Evolutionary conservation across 2,329 filamentous ascomycete species (phyloP).

Genomic region (Dothiorella sarmentorum): DNA sequence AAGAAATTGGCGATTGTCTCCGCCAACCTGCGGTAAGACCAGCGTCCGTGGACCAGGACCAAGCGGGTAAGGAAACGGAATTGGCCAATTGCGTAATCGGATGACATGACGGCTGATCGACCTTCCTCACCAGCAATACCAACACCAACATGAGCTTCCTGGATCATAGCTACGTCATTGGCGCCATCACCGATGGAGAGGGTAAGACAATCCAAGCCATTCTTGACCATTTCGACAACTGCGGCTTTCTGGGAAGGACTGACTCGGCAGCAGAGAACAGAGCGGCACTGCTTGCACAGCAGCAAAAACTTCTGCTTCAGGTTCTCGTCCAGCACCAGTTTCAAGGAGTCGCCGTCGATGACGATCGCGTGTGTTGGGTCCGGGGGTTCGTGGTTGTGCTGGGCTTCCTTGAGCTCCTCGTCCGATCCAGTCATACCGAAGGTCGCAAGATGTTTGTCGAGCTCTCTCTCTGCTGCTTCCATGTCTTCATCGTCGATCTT

Average conservation of each 20-base stretch:
- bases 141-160: constrained; percentile 94
- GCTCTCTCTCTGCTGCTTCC: constrained; percentile 61
- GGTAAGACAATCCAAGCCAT: constrained; percentile 92
- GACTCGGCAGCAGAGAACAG: constrained; percentile 95
- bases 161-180: constrained; percentile 97
- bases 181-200: constrained; percentile 89
- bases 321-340: constrained; percentile 76
- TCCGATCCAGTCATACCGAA: constrained; percentile 84
- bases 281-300: constrained; percentile 94
- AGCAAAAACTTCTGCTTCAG: constrained; percentile 90
- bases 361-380: constrained; percentile 86
- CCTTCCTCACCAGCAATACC: constrained; percentile 93
- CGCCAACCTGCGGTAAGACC: constrained; percentile 91
- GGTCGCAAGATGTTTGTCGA: constrained; percentile 67
- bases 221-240: constrained; percentile 95
- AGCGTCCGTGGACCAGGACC: constrained; percentile 85
- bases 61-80: constrained; percentile 84
- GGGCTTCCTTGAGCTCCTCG: constrained; percentile 75
- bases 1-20: constrained; percentile 99
- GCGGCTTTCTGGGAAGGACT: constrained; percentile 95
- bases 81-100: constrained; percentile 91
- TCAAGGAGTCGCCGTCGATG: constrained; percentile 90
- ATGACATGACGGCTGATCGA: constrained; percentile 90
- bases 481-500: constrained; percentile 75
- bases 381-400: constrained; percentile 80